Evolutionary conservation across 148 eudicot genomes (phyloP).

Genomic region (Cornus suecica): DNA sequence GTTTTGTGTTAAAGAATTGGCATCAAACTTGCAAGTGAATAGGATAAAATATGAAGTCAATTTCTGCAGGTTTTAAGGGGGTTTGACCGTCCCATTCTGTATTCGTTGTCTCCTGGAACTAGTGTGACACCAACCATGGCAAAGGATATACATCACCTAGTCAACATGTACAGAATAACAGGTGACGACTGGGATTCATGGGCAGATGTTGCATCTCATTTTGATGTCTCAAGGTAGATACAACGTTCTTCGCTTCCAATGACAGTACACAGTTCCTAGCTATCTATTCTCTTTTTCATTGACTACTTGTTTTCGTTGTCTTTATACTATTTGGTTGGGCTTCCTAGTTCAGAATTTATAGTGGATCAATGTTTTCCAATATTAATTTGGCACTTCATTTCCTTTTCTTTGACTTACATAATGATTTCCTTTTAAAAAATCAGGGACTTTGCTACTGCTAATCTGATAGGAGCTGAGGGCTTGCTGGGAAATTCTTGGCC

Average conservation of each 20-base stretch:
- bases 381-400: neutral
- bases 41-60: neutral
- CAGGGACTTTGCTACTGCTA: conserved; percentile 78
- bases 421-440: conserved; percentile 4
- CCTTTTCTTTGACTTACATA: neutral
- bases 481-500: conserved; percentile 91
- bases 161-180: conserved; percentile 88
- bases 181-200: conserved; percentile 98
- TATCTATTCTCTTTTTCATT: too few relatives aligned
- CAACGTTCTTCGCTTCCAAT: neutral
- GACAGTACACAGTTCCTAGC: too few relatives aligned
- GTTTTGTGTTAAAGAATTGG: conserved; percentile 7
- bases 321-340: neutral
- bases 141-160: conserved; percentile 51
- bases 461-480: conserved; percentile 72
- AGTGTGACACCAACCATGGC: conserved; percentile 85
- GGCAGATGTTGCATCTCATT: conserved; percentile 83
- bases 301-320: neutral
- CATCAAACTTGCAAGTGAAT: neutral
- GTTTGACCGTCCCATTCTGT: conserved; percentile 53
- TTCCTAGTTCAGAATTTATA: neutral
- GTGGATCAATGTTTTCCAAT: neutral
- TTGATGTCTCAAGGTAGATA: conserved; percentile 61
- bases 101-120: conserved; percentile 92
- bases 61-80: conserved; percentile 55